Conservation (phyloP, 2,329 filamentous ascomycete genomes). For the Epichloe bromicola region DNA sequence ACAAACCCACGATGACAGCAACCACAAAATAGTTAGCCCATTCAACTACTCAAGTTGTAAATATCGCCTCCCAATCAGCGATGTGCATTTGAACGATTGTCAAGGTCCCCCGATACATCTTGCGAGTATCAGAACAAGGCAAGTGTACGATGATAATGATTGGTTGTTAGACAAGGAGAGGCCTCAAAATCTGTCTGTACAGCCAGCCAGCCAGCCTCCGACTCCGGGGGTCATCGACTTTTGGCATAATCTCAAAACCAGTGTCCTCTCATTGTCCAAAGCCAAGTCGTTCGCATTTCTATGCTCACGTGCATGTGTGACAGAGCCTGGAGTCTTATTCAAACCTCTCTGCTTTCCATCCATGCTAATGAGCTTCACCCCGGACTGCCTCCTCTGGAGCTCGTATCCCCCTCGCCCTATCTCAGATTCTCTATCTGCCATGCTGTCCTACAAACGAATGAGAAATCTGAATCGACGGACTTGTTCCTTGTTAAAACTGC, state of each 20-base stretch:
- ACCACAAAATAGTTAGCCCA: background rate
- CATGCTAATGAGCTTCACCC: background rate
- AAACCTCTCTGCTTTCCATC: background rate
- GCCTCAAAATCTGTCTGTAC: background rate
- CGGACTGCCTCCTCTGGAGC: background rate
- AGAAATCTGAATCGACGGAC: constrained; percentile 8
- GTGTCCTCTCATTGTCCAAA: background rate
- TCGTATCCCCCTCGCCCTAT: background rate
- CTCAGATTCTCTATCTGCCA: constrained; percentile 5
- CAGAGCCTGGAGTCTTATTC: background rate
- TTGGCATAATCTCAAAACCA: background rate
- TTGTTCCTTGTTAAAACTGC: background rate
- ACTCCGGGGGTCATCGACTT: background rate
- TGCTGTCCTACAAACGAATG: constrained; percentile 10
- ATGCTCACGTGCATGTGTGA: background rate
- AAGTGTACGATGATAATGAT: background rate
- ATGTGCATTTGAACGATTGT: background rate
- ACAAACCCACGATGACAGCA: background rate
- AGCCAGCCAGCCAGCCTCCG: background rate
- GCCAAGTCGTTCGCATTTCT: background rate
- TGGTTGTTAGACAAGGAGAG: background rate
- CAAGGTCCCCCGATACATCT: background rate
- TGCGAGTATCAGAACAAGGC: background rate
- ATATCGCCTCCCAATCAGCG: background rate
- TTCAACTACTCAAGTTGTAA: background rate